Evolutionary conservation across 2,329 filamentous ascomycete genomes (phyloP).

Genomic region (Fusarium proliferatum): DNA sequence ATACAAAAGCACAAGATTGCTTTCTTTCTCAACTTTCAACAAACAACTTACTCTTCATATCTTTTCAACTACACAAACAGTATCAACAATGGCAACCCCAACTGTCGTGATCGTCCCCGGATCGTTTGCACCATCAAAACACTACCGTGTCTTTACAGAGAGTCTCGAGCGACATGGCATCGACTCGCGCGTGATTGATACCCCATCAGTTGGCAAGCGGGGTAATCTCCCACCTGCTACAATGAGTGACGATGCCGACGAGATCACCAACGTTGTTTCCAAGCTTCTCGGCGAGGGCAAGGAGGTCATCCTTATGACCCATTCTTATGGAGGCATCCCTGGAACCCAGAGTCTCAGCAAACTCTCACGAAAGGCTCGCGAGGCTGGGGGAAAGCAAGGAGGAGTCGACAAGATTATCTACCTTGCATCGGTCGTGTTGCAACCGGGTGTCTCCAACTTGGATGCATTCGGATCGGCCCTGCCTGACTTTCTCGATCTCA

Average conservation of each 20-base stretch:
- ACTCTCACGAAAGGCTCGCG: slow-evolving; percentile 5
- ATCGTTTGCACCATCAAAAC: slow-evolving; percentile 11
- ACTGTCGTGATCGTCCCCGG: slow-evolving; percentile 15
- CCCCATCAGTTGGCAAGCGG: slow-evolving; percentile 16
- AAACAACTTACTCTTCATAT: too few species aligned
- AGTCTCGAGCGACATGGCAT: slow-evolving; percentile 2
- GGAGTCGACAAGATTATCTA: slow-evolving; percentile 21
- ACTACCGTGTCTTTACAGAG: slow-evolving; percentile 12
- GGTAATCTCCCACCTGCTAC: neutral
- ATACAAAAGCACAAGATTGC: neutral
- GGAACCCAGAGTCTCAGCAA: slow-evolving; percentile 11
- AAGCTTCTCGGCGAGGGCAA: slow-evolving; percentile 3
- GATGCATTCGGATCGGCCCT: slow-evolving; percentile 9
- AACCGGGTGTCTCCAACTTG: neutral
- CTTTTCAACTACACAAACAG: rapidly evolving
- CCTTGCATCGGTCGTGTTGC: slow-evolving; percentile 11
- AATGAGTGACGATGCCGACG: slow-evolving; percentile 21
- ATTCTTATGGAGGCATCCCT: slow-evolving; percentile 29
- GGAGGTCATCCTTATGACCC: slow-evolving; percentile 14
- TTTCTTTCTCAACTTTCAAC: rapidly evolving
- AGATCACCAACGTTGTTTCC: slow-evolving; percentile 3
- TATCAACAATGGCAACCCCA: neutral
- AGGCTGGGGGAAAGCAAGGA: slow-evolving; percentile 3
- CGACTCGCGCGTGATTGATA: neutral
- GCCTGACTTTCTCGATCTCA: neutral